Percentiles rank a stretch among this genome's conserved stretches.
Conservation (phyloP, 148 eudicot species). For the Vaccinium myrtillus region DNA sequence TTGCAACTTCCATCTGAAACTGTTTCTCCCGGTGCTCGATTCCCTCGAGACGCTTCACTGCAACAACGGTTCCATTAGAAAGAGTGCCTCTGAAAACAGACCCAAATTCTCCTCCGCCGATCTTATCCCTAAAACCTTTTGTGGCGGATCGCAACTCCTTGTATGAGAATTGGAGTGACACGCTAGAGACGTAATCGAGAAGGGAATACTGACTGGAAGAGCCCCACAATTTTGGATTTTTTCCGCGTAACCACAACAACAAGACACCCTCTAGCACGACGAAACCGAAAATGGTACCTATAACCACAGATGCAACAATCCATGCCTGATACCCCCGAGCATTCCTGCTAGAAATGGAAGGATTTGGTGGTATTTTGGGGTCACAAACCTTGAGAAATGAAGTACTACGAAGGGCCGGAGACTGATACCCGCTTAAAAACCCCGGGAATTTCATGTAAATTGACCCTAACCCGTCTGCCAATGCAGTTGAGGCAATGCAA, state of each 20-base stretch:
- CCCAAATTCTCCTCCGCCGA: slow-evolving; percentile 85
- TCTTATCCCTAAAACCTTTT: slow-evolving; percentile 71
- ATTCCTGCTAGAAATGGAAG: slow-evolving; percentile 29
- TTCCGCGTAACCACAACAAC: slow-evolving; percentile 74
- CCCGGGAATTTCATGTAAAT: slow-evolving; percentile 49
- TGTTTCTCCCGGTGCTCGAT: slow-evolving; percentile 88
- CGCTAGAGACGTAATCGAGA: slow-evolving; percentile 84
- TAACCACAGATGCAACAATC: slow-evolving; percentile 52
- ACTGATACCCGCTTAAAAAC: slow-evolving; percentile 66
- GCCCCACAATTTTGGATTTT: slow-evolving; percentile 49
- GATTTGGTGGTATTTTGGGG: slow-evolving; percentile 47
- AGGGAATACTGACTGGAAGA: slow-evolving; percentile 62
- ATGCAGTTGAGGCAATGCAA: slow-evolving; percentile 63
- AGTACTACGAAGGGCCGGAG: slow-evolving; percentile 77
- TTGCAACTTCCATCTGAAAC: slow-evolving; percentile 85
- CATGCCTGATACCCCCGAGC: slow-evolving; percentile 40
- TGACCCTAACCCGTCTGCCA: slow-evolving; percentile 64
- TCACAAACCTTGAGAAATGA: slow-evolving; percentile 75
- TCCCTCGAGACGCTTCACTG: slow-evolving; percentile 81
- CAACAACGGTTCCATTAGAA: slow-evolving; percentile 52
- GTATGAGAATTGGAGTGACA: slow-evolving; percentile 73
- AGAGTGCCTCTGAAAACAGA: slow-evolving; percentile 68
- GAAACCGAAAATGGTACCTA: slow-evolving; percentile 39
- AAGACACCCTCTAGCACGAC: slow-evolving; percentile 42
- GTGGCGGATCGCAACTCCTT: slow-evolving; percentile 66